Conservation (phyloP, 169 alveolate genomes). For the Cryptosporidium parvum region DNA sequence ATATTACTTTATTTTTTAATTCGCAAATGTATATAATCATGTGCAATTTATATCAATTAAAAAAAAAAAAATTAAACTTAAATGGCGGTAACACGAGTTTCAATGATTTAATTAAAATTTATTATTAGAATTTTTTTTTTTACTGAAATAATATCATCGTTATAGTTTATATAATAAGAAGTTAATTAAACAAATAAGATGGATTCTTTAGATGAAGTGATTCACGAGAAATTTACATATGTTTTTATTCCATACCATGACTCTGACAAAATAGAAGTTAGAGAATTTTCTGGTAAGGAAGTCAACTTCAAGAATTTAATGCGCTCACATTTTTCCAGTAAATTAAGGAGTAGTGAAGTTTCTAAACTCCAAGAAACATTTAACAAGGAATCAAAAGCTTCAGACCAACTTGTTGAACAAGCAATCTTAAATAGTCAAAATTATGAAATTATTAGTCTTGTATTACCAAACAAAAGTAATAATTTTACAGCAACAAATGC, state of each 20-base stretch:
- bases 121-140: not conserved
- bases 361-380: slow-evolving; percentile 78
- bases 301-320: slow-evolving; percentile 77
- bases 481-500: slow-evolving; percentile 85
- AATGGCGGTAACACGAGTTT: not conserved
- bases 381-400: slow-evolving; percentile 77
- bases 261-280: slow-evolving; percentile 79
- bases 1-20: too few relatives aligned
- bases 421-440: slow-evolving; percentile 50
- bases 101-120: not conserved
- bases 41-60: not conserved
- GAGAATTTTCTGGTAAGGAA: slow-evolving; percentile 82
- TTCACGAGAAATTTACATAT: slow-evolving; percentile 81
- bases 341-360: slow-evolving; percentile 78
- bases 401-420: slow-evolving; percentile 32
- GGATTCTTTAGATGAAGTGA: slow-evolving; percentile 76
- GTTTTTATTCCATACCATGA: slow-evolving; percentile 83
- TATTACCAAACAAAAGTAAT: slow-evolving; percentile 86
- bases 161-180: not conserved
- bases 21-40: not conserved
- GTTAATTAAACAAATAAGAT: not conserved
- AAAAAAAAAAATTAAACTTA: not conserved
- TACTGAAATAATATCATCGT: not conserved
- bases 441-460: slow-evolving; percentile 89
- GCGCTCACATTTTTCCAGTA: slow-evolving; percentile 80